Conservation (phyloP, 257 asterid genomes). For the Plantago elongata region DNA sequence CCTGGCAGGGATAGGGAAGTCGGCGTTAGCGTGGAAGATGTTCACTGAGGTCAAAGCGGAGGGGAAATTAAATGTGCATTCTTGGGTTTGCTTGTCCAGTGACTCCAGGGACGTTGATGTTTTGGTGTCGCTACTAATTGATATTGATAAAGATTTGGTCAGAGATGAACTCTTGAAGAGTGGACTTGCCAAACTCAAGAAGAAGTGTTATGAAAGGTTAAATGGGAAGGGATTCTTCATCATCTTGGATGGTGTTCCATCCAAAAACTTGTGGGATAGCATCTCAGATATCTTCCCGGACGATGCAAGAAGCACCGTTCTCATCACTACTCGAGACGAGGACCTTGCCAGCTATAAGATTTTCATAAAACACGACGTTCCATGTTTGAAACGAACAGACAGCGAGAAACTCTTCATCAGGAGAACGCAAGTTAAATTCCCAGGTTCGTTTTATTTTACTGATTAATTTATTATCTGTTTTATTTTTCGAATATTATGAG, state of each 20-base stretch:
- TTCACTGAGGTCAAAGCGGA: not conserved
- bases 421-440: not conserved
- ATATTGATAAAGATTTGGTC: not conserved
- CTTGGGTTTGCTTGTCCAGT: not conserved
- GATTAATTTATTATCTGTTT: too few relatives aligned
- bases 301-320: not conserved
- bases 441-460: not conserved
- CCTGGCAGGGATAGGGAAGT: not conserved
- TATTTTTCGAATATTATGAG: too few relatives aligned
- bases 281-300: conserved; percentile 3
- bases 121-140: not conserved
- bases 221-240: conserved; percentile 5
- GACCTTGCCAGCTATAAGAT: not conserved
- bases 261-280: not conserved
- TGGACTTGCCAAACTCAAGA: too few relatives aligned
- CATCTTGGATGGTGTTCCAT: conserved; percentile 15
- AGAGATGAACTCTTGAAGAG: not conserved
- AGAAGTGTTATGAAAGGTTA: not conserved
- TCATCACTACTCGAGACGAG: conserved; percentile 10
- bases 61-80: not conserved
- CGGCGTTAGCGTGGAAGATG: not conserved
- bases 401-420: conserved; percentile 5
- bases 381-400: too few relatives aligned
- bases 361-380: too few relatives aligned
- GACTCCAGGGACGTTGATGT: not conserved